Conservation (phyloP, 306 rosid species). For the Quercus mongolica region DNA sequence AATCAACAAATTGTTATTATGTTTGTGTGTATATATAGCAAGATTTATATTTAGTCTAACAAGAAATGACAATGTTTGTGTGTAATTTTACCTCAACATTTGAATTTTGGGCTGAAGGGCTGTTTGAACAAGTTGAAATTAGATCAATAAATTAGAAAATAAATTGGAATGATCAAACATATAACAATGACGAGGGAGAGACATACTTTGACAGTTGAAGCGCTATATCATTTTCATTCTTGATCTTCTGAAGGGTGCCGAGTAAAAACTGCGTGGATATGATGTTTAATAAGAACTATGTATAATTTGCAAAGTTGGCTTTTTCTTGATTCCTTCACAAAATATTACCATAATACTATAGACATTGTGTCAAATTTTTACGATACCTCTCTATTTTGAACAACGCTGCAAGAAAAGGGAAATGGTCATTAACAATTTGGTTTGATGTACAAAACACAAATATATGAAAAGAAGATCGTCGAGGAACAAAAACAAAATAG, state of each 20-base stretch:
- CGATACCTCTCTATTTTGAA: conserved; percentile 75
- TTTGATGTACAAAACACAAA: not conserved
- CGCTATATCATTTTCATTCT: conserved; percentile 44
- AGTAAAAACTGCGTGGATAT: conserved; percentile 38
- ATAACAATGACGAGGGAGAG: not conserved
- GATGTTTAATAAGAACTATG: not conserved
- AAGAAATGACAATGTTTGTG: not conserved
- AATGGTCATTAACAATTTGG: not conserved
- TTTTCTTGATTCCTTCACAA: too few relatives aligned
- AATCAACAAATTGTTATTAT: too few relatives aligned
- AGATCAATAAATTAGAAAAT: not conserved
- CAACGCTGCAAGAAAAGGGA: conserved; percentile 40
- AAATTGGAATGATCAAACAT: not conserved
- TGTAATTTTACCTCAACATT: not conserved
- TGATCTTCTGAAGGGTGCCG: conserved; percentile 33
- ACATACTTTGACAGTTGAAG: conserved; percentile 39
- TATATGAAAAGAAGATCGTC: not conserved
- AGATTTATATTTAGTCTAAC: not conserved
- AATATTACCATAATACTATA: too few relatives aligned
- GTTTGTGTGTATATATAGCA: too few relatives aligned
- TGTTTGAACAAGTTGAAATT: not conserved
- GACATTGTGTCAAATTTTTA: not conserved
- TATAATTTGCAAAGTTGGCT: not conserved
- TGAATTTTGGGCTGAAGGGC: not conserved
- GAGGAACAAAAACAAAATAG: not conserved